Evolutionary conservation across 768 basidiomycete species (phyloP).

Genomic region (Mycena polygramma): DNA sequence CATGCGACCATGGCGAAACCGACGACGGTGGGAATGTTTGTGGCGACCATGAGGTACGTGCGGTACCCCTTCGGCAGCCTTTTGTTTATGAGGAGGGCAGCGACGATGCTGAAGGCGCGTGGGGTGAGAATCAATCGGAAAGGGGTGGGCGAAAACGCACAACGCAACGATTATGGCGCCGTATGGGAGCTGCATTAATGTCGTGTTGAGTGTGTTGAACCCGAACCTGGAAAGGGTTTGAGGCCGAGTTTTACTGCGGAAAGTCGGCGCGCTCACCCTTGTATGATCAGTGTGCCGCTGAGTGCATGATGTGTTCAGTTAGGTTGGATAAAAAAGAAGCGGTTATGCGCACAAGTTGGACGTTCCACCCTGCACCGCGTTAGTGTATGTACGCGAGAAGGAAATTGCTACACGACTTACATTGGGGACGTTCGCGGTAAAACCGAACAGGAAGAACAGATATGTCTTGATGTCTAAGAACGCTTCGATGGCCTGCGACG

Average conservation of each 20-base stretch:
- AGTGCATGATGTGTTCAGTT: background rate
- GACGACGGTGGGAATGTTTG: constrained; percentile 42
- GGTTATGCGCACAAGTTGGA: constrained; percentile 42
- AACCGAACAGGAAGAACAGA: constrained; percentile 48
- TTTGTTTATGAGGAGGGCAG: constrained; percentile 37
- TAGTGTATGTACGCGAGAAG: background rate
- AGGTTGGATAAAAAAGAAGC: background rate
- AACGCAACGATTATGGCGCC: constrained; percentile 41
- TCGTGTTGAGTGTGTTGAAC: constrained; percentile 45
- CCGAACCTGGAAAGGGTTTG: constrained; percentile 39
- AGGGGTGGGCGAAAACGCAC: constrained; percentile 6
- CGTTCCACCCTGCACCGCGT: constrained; percentile 38
- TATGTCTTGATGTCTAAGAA: constrained; percentile 51
- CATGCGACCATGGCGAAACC: constrained; percentile 46
- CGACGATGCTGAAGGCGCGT: constrained; percentile 32
- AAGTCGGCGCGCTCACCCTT: constrained; percentile 35
- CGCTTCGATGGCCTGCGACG: constrained; percentile 42
- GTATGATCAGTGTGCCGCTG: constrained; percentile 42
- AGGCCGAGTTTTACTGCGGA: background rate
- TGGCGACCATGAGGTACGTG: constrained; percentile 42
- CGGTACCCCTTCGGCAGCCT: constrained; percentile 40
- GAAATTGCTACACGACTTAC: constrained; percentile 16
- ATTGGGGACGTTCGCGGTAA: constrained; percentile 44
- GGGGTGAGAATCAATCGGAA: too few species aligned
- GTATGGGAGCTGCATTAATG: constrained; percentile 44